Evolutionary conservation across 2,329 filamentous ascomycete genomes (phyloP), one percentile per base, ranked within the genome.

Genomic region (Bipolaris victoriae): DNA sequence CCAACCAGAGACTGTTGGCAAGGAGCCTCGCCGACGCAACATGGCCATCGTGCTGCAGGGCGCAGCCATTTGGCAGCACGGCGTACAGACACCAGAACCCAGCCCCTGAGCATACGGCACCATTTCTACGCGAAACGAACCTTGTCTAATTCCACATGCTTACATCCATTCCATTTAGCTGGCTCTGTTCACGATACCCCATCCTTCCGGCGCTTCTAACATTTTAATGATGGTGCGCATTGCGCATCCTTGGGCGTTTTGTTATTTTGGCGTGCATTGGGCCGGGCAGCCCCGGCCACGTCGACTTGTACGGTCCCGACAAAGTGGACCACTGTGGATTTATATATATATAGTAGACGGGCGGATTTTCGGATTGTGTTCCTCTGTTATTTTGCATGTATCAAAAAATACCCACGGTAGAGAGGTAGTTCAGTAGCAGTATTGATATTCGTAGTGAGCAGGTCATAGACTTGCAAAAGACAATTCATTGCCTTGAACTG

Each of bases 1-100:
- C 15, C 51, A 54, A 26, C 31, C 15, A 15, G 26, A 45, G 29
- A 35, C 22, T 20, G 44, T 35, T n/a, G 18, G 29, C 41, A 66
- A 69, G 29, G 51, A 62, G 7, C 58, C 58, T 9, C 60, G 68
- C n/a, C 51, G 61, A 40, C 66, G 67, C 29, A 69, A 69, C 56
- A 58, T 71, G 35, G 64, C 60, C 53, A 60, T 75, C 40, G 59
- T 58, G 51, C 63, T 74, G 18, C 59, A 63, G 7, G 71, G 74
- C 16, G 62, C 65, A 10, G 63, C 72, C 7, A 62, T 72, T 9
- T 76, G 74, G 73, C 62, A 55, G 43, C 56, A 71, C 48, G 75
- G 75, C 18, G 58, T 73, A 36, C 69, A 73, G 47, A 77, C 75
- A n/a, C 75, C 75, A 7, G 74, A 75, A 50, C 75, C 74, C n/a